phyloP scores from a whole-genome alignment of 257 asterid species.

The Parsonsia alboflavescens region DNA sequence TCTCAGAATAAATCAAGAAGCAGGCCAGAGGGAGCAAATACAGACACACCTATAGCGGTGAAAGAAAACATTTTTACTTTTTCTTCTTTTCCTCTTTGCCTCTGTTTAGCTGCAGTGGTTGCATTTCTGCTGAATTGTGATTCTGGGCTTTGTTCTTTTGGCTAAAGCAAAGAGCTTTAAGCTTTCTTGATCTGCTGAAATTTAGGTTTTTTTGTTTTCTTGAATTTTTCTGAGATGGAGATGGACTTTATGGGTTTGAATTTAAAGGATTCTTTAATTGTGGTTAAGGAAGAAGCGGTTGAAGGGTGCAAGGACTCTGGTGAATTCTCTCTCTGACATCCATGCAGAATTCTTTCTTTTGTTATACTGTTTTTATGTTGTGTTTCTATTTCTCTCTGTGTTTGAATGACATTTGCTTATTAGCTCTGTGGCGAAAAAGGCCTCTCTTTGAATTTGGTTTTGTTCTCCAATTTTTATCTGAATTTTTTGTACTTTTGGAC shows the following conservation, averaged over 20 bases:
- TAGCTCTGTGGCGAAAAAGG: neutral
- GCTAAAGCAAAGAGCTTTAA: neutral
- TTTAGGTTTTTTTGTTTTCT: constrained; percentile 1
- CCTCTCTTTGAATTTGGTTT: constrained; percentile 9
- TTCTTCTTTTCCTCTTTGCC: neutral
- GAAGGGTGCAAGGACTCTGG: constrained; percentile 51
- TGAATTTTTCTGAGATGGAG: constrained; percentile 49
- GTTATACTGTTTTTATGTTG: neutral
- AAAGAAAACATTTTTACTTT: neutral
- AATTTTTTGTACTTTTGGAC: neutral
- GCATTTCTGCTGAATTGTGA: constrained; percentile 15
- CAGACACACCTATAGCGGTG: neutral
- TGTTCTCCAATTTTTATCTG: neutral
- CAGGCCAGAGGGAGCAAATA: neutral
- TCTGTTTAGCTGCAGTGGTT: constrained; percentile 23
- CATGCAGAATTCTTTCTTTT: neutral
- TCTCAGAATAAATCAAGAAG: neutral
- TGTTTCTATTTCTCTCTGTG: neutral
- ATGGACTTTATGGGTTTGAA: constrained; percentile 72
- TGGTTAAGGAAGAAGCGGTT: constrained; percentile 50
- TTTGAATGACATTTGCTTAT: constrained; percentile 6
- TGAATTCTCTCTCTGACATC: constrained; percentile 18
- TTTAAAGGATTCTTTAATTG: constrained; percentile 29
- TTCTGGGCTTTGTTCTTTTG: constrained; percentile 10
- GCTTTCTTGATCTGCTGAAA: constrained; percentile 11